Base-by-base conservation (phyloP, 176 grass and related monocot genomes). In the Themeda triandra region DNA sequence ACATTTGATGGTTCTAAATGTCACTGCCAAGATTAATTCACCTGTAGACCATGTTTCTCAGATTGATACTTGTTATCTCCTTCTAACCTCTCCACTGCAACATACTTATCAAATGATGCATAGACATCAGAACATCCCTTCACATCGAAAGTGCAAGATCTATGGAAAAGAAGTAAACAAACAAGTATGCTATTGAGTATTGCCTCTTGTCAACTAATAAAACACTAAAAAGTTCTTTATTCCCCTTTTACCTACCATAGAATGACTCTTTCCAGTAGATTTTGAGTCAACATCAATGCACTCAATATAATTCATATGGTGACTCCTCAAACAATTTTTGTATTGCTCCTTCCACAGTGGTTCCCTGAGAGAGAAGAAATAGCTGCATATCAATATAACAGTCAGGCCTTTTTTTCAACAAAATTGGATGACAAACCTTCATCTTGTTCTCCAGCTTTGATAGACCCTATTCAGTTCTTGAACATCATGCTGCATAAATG, bases 261-360 rank as follows among this genome's bases (percentile, higher is more conserved):
- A 95, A 95, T 48, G 93, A 95, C 32, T 92, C 93, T 79, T 95
- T 95, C 80, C 90, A 35, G 88, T 92, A 48, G 93, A 95, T 84
- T 88, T 95, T 53, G 83, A 92, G 23, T 95, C 93, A 46, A 88
- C 93, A 82, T 92, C 81, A 81, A 95, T 84, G 76, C 93, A 95
- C 66, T 95, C 93, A 10, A 95, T 95, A 92, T 92, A 95, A 86
- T 92, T 95, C 90, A 95, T 95, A 83, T 90, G 90, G 68, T 95
- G 93, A 51, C 93, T n/a, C 93, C 73, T 88, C 93, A 59, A 95
- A 95, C 73, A 95, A 84, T 48, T 92, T 87, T 80, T 95, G 90
- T 62, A 95, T 95, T 64, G 93, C 62, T 41, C 93, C 93, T 87
- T 92, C 93, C 66, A 95, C 93, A 23, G 82, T 65, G 74, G 93